Base-by-base conservation (phyloP, 306 rosid species). In the Prunus fruticosa region DNA sequence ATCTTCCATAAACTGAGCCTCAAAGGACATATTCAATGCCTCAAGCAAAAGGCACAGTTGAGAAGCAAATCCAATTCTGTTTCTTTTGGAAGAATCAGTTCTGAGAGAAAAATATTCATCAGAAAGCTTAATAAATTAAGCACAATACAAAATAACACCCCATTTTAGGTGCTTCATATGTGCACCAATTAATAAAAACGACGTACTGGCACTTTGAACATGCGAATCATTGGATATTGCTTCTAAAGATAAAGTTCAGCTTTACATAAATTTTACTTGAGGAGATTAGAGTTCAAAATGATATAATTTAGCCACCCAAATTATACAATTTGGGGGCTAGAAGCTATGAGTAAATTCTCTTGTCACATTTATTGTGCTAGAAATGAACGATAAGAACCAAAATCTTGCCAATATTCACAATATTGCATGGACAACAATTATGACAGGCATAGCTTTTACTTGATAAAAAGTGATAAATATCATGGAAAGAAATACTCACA, bases 1-100 rank as follows among this genome's bases (percentile, higher is more conserved):
- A 88, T 95, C 97, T 88, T 95, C 97, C 79, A 95, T 76, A 85
- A 95, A 95, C 43, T 87, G 92, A 78, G 96, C 99, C 81, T 87
- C 84, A 57, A 95, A 95, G 73, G 99, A 92, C 90, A 83, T 87
- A 80, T 88, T 82, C 86, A 90, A 84, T 69, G 97, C 88, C 75
- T 89, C 97, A 80, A 88, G 80, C 71, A 92, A 81, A 85, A 84
- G 87, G 77, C 56, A 72, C 84, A 95, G 82, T 85, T 92, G 96
- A 58, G 97, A 88, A 69, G 97, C 74, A 83, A 95, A 95, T 71
- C 99, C 97, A 89, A 89, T 73, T 79, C 63, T 73, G 82, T 76
- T 92, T 83, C 87, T 96, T 82, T 76, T 79, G 71, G 87, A 85
- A 80, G 86, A 80, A 77, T 88, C 87, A 76, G 69, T 92, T 84